These are phyloP conservation scores for Clausena lansium DNA, from an alignment of 345 rosid genomes.

Conservation along the genomic window DNA sequence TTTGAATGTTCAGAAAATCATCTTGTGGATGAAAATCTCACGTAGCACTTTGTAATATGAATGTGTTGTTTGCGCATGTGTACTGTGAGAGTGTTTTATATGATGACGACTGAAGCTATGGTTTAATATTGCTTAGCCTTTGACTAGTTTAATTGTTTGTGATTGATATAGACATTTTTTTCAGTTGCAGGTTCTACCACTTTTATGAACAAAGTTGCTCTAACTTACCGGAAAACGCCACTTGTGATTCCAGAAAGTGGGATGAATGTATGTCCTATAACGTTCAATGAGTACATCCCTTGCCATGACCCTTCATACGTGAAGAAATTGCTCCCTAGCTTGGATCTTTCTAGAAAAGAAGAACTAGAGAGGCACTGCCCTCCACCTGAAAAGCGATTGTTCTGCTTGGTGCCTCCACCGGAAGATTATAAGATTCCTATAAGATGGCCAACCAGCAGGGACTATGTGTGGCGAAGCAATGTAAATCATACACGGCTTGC, in stretches of 20 bases:
- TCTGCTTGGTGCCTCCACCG: slow-evolving; percentile 92
- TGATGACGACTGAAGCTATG: not conserved
- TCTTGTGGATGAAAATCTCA: not conserved
- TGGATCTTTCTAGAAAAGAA: slow-evolving; percentile 69
- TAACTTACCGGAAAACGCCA: slow-evolving; percentile 52
- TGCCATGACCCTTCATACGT: slow-evolving; percentile 73
- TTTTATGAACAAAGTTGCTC: slow-evolving; percentile 56
- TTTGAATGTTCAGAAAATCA: no score
- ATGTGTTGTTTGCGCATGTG: not conserved
- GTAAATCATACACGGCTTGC: slow-evolving; percentile 92
- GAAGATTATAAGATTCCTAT: slow-evolving; percentile 78
- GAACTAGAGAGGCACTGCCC: slow-evolving; percentile 92
- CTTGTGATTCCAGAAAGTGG: slow-evolving; percentile 49
- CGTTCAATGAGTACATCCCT: slow-evolving; percentile 76
- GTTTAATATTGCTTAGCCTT: not conserved
- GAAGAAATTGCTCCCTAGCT: slow-evolving; percentile 47
- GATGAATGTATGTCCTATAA: slow-evolving; percentile 51
- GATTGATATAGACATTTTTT: slow-evolving; percentile 15
- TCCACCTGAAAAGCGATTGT: slow-evolving; percentile 68
- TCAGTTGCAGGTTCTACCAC: slow-evolving; percentile 39
- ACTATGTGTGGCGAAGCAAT: slow-evolving; percentile 88
- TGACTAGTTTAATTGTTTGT: not conserved
- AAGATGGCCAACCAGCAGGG: slow-evolving; percentile 90
- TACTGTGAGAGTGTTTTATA: not conserved
- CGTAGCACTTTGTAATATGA: not conserved